Percentiles rank a stretch among this genome's conserved stretches.
phyloP scores from a whole-genome alignment of 2,329 filamentous ascomycete genomes.

The Aspergillus hiratsukae region DNA sequence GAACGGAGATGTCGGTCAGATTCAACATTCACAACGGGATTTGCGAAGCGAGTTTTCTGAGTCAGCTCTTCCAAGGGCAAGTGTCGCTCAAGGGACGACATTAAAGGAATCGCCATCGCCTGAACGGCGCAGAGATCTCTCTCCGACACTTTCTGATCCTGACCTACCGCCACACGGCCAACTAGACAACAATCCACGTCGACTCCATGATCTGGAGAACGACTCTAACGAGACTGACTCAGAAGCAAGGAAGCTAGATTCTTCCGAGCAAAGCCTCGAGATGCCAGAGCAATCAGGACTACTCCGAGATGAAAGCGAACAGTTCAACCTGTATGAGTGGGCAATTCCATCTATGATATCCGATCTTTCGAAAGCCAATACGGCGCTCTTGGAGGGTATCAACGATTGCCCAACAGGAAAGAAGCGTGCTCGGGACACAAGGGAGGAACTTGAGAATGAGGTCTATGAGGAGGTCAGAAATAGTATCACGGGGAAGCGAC shows the following conservation, averaged over 20 bases:
- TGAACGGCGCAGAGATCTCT: constrained; percentile 3
- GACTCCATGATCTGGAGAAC: not conserved
- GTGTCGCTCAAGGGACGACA: not conserved
- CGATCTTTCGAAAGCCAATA: not conserved
- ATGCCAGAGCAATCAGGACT: not conserved
- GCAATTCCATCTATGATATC: not conserved
- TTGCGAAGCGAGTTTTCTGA: not conserved
- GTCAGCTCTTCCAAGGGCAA: not conserved
- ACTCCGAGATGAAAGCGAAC: not conserved
- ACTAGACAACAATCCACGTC: not conserved
- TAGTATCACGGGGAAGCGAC: constrained; percentile 14
- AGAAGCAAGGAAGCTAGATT: not conserved
- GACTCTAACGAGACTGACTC: not conserved
- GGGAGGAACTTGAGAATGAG: constrained; percentile 14
- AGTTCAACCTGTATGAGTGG: not conserved
- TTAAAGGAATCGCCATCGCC: not conserved
- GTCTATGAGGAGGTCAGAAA: constrained; percentile 20
- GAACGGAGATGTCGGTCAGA: not conserved
- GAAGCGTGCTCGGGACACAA: not conserved
- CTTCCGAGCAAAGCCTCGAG: not conserved
- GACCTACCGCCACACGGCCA: constrained; percentile 15
- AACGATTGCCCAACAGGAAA: not conserved
- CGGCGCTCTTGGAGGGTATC: not conserved
- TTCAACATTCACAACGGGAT: not conserved
- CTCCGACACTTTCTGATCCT: constrained; percentile 21